Evolutionary conservation across 2,329 filamentous ascomycete genomes (phyloP).

Genomic region (Rutstroemia sp.): DNA sequence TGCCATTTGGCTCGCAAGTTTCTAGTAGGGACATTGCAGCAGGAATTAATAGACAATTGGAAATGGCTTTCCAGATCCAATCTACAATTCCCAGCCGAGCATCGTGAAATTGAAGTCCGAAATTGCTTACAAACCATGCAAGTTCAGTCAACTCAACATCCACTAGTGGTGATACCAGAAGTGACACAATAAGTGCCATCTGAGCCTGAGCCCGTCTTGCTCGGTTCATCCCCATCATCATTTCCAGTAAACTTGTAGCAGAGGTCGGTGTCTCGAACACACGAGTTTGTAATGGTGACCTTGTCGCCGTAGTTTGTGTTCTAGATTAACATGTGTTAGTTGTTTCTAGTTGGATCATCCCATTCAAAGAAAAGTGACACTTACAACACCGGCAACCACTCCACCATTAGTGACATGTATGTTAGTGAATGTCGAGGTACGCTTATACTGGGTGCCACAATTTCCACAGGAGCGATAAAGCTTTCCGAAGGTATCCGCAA

Average conservation of each 20-base stretch:
- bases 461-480: constrained; percentile 43
- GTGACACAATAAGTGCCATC: constrained; percentile 30
- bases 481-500: constrained; percentile 38
- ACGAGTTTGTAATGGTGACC: constrained; percentile 35
- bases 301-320: constrained; percentile 27
- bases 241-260: constrained; percentile 29
- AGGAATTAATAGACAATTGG: no score
- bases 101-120: no score
- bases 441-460: constrained; percentile 35
- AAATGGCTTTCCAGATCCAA: no score
- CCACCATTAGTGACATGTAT: constrained; percentile 35
- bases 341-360: constrained; percentile 31
- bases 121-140: no score
- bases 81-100: no score
- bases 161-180: constrained; percentile 12
- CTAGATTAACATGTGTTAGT: constrained; percentile 30
- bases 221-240: constrained; percentile 31
- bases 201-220: constrained; percentile 32
- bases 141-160: constrained; percentile 7
- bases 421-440: constrained; percentile 38
- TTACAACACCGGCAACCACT: constrained; percentile 37
- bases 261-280: constrained; percentile 18
- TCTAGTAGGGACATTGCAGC: no score
- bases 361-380: constrained; percentile 18
- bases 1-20: no score